Base-by-base conservation (phyloP, 1,139 yeast genomes). In the Debaryomyces sp. region DNA sequence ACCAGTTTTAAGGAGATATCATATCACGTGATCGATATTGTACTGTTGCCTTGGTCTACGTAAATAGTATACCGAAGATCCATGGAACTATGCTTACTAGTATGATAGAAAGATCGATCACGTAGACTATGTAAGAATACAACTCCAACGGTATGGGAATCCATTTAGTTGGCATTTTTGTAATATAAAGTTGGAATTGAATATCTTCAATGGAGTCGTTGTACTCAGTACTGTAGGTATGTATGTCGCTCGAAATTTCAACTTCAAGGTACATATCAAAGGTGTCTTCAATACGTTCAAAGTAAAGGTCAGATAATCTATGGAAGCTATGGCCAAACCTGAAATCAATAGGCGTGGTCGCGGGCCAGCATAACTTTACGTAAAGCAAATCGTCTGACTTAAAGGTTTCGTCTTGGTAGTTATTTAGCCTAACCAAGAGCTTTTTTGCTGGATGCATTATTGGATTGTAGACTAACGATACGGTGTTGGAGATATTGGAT, bases 281-380 rank as follows among this genome's bases (percentile, higher is more conserved):
- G 2, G 60, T 35, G 34, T 57, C 46, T 21, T 33, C 43, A 23
- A 35, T 17, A n/a, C 32, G 33, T 2, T 35, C 44, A n/a, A 46
- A 48, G 9, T 46, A 26, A 1, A 57, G 45, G 2, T 54, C 50
- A 2, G 52, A 44, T 5, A 62, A 41, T 41, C 58, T 48, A 2
- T 63, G 24, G 48, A 66, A 72, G 17, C 46, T 42, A 47, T 71
- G 73, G 12, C 51, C 35, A 1, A 72, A 21, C 5, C 41, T 36
- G 42, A 75, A 70, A 37, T 62, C 62, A 44, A 65, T 63, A 1
- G 80, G 77, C 12, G 51, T 51, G 1, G 71, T 73, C 0, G 80
- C 77, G 0, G 80, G 78, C 80, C 80, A 76, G 53, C 80, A 75
- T 13, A 75, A 50, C 51, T 76, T 76, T 27, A 73, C 60, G 49